Percentiles rank a stretch among this genome's conserved stretches.
These are phyloP conservation scores for Puccinia triticina DNA, from an alignment of 1,284 basidiomycete genomes.

Conservation along the genomic window DNA sequence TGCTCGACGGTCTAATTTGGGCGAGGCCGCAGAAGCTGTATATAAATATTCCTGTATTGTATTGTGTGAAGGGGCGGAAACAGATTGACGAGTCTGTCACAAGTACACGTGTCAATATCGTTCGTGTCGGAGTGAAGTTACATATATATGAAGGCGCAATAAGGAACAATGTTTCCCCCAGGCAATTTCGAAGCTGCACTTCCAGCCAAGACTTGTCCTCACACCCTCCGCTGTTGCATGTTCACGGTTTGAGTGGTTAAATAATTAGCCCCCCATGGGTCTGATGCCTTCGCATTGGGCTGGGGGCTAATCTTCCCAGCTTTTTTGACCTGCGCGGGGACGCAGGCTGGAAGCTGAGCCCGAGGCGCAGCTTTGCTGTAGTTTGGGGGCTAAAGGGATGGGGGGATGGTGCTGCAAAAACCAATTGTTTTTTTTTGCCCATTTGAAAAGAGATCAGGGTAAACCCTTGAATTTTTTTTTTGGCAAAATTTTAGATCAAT, in stretches of 20 bases:
- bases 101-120: no score
- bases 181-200: neutral
- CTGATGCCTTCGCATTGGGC: neutral
- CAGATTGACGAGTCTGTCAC: no score
- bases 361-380: neutral
- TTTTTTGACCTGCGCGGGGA: neutral
- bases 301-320: neutral
- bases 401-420: neutral
- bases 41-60: no score
- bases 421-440: neutral
- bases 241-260: neutral
- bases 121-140: no score
- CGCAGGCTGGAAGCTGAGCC: neutral
- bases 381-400: neutral
- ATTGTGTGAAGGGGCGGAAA: no score
- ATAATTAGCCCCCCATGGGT: neutral
- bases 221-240: neutral
- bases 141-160: neutral
- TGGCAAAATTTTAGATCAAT: no score
- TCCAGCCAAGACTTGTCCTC: neutral
- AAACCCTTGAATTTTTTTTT: slow-evolving; percentile 3
- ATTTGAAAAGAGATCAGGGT: neutral
- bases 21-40: no score
- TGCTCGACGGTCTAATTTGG: no score
- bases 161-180: neutral